A percentile compares a stretch with the other conserved stretches of the same genome.
Evolutionary conservation across 306 rosid genomes (phyloP).

Genomic region (Gillenia trifoliata): DNA sequence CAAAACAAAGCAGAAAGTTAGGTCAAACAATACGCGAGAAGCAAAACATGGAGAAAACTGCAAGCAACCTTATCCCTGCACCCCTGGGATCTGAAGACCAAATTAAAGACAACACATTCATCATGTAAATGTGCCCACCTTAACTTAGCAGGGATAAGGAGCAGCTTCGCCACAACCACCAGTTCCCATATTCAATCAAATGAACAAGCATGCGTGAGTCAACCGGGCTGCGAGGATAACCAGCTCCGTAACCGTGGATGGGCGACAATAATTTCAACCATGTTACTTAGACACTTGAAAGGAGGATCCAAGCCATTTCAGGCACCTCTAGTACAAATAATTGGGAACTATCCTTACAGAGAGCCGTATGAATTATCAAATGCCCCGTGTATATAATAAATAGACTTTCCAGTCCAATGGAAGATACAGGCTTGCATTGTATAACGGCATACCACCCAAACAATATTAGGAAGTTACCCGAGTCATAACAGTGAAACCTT

Average conservation of each 20-base stretch:
- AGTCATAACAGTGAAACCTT: slow-evolving; percentile 33
- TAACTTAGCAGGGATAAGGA: slow-evolving; percentile 97
- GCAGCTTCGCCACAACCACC: slow-evolving; percentile 77
- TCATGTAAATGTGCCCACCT: slow-evolving; percentile 97
- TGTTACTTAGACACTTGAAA: slow-evolving; percentile 34
- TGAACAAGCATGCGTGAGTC: slow-evolving; percentile 76
- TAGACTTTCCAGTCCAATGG: slow-evolving; percentile 14
- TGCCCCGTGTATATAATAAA: slow-evolving; percentile 5
- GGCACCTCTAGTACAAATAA: slow-evolving; percentile 30
- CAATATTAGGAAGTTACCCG: slow-evolving; percentile 21
- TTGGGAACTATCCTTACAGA: slow-evolving; percentile 22
- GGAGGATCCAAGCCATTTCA: slow-evolving; percentile 34
- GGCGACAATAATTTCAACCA: slow-evolving; percentile 49
- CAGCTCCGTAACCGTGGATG: slow-evolving; percentile 99
- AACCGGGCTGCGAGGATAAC: slow-evolving; percentile 87
- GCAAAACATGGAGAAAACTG: slow-evolving; percentile 55
- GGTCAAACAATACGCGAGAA: slow-evolving; percentile 16
- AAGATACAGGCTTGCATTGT: slow-evolving; percentile 19
- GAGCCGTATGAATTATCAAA: slow-evolving; percentile 16
- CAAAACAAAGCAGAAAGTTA: slow-evolving; percentile 14
- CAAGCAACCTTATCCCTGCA: slow-evolving; percentile 90
- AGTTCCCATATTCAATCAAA: slow-evolving; percentile 59
- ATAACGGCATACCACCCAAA: slow-evolving; percentile 20
- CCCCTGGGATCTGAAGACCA: slow-evolving; percentile 61
- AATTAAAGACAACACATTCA: slow-evolving; percentile 90